Base-by-base conservation (phyloP, 2,329 filamentous ascomycete genomes). In the Ophiostoma sp. region DNA sequence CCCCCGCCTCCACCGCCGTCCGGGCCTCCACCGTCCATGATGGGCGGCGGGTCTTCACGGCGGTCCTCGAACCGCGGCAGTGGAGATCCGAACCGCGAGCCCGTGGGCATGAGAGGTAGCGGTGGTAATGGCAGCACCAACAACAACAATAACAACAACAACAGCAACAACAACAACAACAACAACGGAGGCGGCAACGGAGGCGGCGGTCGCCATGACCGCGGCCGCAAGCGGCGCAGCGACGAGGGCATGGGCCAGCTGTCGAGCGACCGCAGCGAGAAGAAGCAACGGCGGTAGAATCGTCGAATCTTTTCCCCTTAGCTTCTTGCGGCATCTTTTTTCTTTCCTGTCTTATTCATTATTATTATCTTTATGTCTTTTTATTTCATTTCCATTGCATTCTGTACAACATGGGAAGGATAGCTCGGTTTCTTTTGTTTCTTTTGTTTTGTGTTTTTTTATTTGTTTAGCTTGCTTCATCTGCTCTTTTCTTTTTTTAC, bases 241-340 rank as follows among this genome's bases (percentile, higher is more conserved):
- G 84, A 86, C 72, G 85, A 85, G 69, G 84, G 81, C n/a, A 78
- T 77, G 73, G 82, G 83, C 23, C 77, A 80, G 71, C 67, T 72
- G 81, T 81, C 81, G 20, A 81, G 76, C 74, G 83, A 85, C 54
- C 80, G 83, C 71, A 85, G 83, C 71, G 85, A 87, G 72, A 87
- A 87, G 80, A 81, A 85, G 76, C 81, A 79, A 73, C 81, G 85
- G 77, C 82, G 83, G 75, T 85, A 81, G 76, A 10, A 27, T n/a
- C 62, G 35, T 13, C 62, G 20, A 17, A 13, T 62, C 13, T 57
- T 13, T 57, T 57, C 27, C 23, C 17, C 11, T 6, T 35, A 20
- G 57, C 8, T 35, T 62, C 27, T 23, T 31, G 27, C 27, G 7
- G 44, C 17, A 17, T 35, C 11, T 17, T 13, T 62, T 17, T 20